phyloP scores from a whole-genome alignment of 1,139 yeast species.

The Kodamaea suecica region DNA sequence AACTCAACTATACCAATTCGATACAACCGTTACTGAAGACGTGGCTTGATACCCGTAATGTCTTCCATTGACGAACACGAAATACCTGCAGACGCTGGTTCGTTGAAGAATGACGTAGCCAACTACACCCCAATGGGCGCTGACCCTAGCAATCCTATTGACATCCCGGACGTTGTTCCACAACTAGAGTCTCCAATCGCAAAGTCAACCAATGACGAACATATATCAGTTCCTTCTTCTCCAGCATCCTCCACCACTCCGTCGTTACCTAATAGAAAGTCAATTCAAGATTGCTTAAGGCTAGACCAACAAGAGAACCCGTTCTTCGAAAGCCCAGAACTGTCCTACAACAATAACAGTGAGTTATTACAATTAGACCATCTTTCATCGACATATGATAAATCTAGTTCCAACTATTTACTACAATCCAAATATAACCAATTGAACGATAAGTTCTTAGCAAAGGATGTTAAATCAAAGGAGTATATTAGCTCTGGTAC shows the following conservation, averaged over 20 bases:
- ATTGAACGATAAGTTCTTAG: slow-evolving; percentile 27
- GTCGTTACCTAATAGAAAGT: slow-evolving; percentile 26
- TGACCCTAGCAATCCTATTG: too few relatives aligned
- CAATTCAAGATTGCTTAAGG: slow-evolving; percentile 29
- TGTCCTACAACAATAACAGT: slow-evolving; percentile 4
- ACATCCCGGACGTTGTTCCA: too few relatives aligned
- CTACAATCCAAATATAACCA: slow-evolving; percentile 36
- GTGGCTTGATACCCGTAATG: too few relatives aligned
- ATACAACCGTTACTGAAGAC: too few relatives aligned
- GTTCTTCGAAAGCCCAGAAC: slow-evolving; percentile 10
- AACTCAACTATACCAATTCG: too few relatives aligned
- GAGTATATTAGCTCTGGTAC: slow-evolving; percentile 60
- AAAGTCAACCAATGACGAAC: slow-evolving; percentile 1
- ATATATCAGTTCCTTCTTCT: slow-evolving; percentile 5
- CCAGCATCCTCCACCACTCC: slow-evolving; percentile 14
- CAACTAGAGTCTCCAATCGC: background rate
- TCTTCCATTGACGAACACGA: too few relatives aligned
- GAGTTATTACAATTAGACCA: slow-evolving; percentile 14
- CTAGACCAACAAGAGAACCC: slow-evolving; percentile 24
- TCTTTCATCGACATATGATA: slow-evolving; percentile 24
- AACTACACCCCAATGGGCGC: too few relatives aligned
- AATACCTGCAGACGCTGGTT: too few relatives aligned
- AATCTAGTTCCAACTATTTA: slow-evolving; percentile 28
- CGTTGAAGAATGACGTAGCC: too few relatives aligned
- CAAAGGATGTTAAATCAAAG: slow-evolving; percentile 32